Conservation (phyloP, 2,329 filamentous ascomycete genomes). For the Penicillium capsulatum region DNA sequence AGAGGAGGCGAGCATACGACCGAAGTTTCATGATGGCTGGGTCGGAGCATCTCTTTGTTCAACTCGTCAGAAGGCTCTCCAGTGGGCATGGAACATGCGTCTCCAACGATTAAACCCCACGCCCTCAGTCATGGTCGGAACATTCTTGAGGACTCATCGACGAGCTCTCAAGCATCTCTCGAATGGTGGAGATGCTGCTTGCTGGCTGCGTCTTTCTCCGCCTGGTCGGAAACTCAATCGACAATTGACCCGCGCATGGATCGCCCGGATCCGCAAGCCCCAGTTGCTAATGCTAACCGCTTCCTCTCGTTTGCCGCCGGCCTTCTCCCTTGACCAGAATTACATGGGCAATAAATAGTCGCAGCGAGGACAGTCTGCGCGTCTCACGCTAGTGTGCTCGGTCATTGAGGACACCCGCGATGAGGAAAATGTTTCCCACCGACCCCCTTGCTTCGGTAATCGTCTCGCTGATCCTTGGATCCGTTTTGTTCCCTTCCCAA, state of each 20-base stretch:
- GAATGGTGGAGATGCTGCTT: too few species aligned
- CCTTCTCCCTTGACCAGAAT: background rate
- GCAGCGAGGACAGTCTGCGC: background rate
- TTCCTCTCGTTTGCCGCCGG: background rate
- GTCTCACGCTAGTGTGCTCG: constrained; percentile 9
- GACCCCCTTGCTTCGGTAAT: constrained; percentile 20
- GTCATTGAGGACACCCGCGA: constrained; percentile 1
- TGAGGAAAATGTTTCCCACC: constrained; percentile 6
- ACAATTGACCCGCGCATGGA: constrained; percentile 2
- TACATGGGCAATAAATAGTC: background rate
- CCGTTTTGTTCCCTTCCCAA: constrained; percentile 1
- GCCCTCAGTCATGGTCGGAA: too few species aligned
- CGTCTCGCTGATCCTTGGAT: constrained; percentile 20
- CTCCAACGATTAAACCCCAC: too few species aligned
- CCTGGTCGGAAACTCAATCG: constrained; percentile 16
- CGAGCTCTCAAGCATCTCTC: too few species aligned
- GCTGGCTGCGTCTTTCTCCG: constrained; percentile 5
- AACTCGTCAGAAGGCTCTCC: too few species aligned
- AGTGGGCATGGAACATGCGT: too few species aligned
- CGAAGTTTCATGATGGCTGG: background rate
- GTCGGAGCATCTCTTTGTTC: background rate
- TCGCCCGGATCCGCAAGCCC: constrained; percentile 3
- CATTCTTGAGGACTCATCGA: too few species aligned
- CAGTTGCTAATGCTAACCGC: background rate
- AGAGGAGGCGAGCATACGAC: background rate